phyloP scores from a whole-genome alignment of 2,329 filamentous ascomycete genomes.

The Aspergillus sp. region DNA sequence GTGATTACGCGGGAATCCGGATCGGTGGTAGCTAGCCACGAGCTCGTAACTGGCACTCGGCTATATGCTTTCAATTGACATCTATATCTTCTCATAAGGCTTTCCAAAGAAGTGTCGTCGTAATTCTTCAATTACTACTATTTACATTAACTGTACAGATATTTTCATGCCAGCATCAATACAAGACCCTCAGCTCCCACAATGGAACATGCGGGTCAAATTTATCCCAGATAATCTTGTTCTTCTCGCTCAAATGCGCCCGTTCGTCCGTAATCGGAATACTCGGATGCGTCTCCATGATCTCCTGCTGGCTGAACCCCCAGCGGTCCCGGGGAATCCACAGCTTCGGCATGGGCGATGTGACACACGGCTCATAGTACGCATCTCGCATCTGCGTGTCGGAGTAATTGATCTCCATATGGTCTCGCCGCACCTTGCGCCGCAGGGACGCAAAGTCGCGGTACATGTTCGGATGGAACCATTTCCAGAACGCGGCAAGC shows the following conservation, averaged over 20 bases:
- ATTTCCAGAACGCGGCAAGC: slow-evolving; percentile 21
- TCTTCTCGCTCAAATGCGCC: slow-evolving; percentile 60
- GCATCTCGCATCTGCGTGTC: slow-evolving; percentile 55
- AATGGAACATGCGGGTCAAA: slow-evolving; percentile 48
- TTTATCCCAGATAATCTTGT: slow-evolving; percentile 54
- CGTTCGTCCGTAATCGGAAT: slow-evolving; percentile 73
- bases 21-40: no score
- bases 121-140: no score
- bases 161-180: no score
- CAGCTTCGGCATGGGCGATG: slow-evolving; percentile 52
- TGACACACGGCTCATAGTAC: slow-evolving; percentile 64
- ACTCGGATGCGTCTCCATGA: slow-evolving; percentile 60
- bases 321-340: slow-evolving; percentile 74
- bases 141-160: no score
- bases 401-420: slow-evolving; percentile 51
- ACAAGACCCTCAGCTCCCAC: slow-evolving; percentile 45
- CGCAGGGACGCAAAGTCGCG: slow-evolving; percentile 65
- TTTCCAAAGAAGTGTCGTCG: no score
- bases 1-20: no score
- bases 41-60: no score
- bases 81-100: no score
- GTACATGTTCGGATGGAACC: slow-evolving; percentile 64
- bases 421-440: slow-evolving; percentile 53
- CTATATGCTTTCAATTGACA: no score
- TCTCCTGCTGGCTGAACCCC: slow-evolving; percentile 66